Evolutionary conservation across 441 rosid species (phyloP).

Genomic region (Biscutella laevigata): DNA sequence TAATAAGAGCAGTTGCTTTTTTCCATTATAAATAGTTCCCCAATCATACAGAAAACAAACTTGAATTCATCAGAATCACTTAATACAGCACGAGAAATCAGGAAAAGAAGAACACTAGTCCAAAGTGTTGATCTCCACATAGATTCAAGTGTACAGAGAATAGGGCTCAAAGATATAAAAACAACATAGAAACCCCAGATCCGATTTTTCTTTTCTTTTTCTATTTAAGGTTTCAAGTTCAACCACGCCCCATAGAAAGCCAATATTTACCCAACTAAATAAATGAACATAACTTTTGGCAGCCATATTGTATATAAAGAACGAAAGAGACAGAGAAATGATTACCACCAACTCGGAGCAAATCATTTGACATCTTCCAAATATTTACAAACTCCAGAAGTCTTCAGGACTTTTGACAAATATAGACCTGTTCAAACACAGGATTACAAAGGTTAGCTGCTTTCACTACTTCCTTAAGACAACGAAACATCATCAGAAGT

Average conservation of each 20-base stretch:
- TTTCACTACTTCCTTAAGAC: background rate
- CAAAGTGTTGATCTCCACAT: slow-evolving; percentile 16
- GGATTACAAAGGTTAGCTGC: background rate
- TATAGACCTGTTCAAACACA: slow-evolving; percentile 23
- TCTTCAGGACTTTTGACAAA: slow-evolving; percentile 11
- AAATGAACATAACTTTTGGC: slow-evolving; percentile 11
- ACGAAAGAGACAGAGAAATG: background rate
- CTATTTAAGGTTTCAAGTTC: slow-evolving; percentile 8
- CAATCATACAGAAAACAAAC: slow-evolving; percentile 3
- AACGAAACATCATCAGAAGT: background rate
- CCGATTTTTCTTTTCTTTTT: background rate
- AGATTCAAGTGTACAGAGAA: slow-evolving; percentile 20
- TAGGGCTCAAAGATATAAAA: slow-evolving; percentile 22
- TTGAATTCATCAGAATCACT: background rate
- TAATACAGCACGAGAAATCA: background rate
- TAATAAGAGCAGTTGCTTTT: background rate
- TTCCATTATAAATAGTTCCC: background rate
- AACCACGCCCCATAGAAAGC: slow-evolving; percentile 13
- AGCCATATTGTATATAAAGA: background rate
- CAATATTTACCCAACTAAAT: slow-evolving; percentile 12
- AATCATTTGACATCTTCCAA: background rate
- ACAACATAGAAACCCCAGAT: slow-evolving; percentile 13
- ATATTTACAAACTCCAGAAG: slow-evolving; percentile 21
- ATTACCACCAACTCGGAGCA: slow-evolving; percentile 19
- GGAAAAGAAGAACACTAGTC: background rate